phyloP scores from a whole-genome alignment of 2,329 filamentous ascomycete genomes.

The Fusarium papillatum region DNA sequence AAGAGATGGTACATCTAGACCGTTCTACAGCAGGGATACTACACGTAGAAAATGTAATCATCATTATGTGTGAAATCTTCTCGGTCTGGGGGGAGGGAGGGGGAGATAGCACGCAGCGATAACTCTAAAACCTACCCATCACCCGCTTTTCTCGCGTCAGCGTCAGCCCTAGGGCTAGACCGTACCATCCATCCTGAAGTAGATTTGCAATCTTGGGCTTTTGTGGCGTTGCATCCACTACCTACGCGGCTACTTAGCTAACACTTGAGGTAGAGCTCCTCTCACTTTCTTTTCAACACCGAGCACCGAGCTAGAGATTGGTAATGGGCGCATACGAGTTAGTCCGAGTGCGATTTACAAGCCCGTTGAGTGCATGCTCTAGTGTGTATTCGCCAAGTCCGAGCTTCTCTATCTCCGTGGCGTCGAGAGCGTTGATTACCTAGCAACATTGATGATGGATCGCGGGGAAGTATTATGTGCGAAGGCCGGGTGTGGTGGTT shows the following conservation, averaged over 20 bases:
- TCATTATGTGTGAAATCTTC: neutral
- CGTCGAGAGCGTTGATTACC: slow-evolving; percentile 12
- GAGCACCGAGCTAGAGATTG: slow-evolving; percentile 37
- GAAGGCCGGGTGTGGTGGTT: neutral
- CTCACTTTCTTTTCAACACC: neutral
- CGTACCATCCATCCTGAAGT: slow-evolving; percentile 1
- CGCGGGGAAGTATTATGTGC: neutral
- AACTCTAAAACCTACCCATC: slow-evolving; percentile 37
- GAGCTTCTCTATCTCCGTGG: neutral
- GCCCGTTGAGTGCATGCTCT: neutral
- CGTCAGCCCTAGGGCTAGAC: slow-evolving; percentile 41
- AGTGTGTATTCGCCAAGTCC: neutral
- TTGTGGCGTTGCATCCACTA: neutral
- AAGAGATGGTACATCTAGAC: neutral
- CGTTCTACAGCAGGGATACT: neutral
- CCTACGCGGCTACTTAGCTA: neutral
- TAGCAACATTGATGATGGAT: slow-evolving; percentile 5
- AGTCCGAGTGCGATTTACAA: slow-evolving; percentile 28
- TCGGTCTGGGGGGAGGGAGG: slow-evolving; percentile 1
- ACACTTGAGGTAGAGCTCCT: neutral
- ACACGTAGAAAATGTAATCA: neutral
- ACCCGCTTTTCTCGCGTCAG: slow-evolving; percentile 11
- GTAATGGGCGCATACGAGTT: slow-evolving; percentile 37
- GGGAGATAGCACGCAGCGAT: slow-evolving; percentile 34
- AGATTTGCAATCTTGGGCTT: slow-evolving; percentile 2